Percentiles rank a stretch among this genome's conserved stretches.
phyloP scores from a whole-genome alignment of 306 rosid species.

The Citrullus mucosospermus region DNA sequence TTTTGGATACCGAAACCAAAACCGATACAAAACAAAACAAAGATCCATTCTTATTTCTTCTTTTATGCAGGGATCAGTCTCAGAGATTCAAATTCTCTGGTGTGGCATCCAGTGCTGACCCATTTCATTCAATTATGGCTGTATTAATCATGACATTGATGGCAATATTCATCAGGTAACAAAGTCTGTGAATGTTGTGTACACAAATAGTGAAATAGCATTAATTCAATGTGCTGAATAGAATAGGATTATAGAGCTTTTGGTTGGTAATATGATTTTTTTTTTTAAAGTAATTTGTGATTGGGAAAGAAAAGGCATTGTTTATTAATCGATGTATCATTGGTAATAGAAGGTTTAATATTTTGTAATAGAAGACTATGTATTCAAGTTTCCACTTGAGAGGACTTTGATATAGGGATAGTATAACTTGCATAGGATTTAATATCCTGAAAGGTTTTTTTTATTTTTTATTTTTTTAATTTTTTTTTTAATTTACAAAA shows the following conservation, averaged over 20 bases:
- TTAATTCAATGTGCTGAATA: not conserved
- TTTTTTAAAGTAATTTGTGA: not conserved
- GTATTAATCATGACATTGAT: not conserved
- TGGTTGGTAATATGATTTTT: not conserved
- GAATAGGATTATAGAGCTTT: not conserved
- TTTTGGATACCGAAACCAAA: no score
- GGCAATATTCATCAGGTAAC: slow-evolving; percentile 3
- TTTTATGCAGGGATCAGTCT: slow-evolving; percentile 59
- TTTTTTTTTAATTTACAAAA: no score
- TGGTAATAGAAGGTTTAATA: not conserved
- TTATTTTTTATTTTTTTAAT: no score
- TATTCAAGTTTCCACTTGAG: not conserved
- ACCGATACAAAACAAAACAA: no score
- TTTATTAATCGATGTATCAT: not conserved
- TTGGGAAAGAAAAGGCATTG: not conserved
- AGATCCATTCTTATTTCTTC: not conserved
- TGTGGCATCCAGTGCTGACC: slow-evolving; percentile 4
- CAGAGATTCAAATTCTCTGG: slow-evolving; percentile 63
- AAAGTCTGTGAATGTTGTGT: not conserved
- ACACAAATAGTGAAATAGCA: not conserved
- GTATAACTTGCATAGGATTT: no score
- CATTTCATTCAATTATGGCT: not conserved
- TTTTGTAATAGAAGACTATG: not conserved
- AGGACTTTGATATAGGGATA: not conserved
- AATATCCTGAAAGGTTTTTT: no score